Base-by-base conservation (phyloP, 148 eudicot species). In the Cornus kousa region DNA sequence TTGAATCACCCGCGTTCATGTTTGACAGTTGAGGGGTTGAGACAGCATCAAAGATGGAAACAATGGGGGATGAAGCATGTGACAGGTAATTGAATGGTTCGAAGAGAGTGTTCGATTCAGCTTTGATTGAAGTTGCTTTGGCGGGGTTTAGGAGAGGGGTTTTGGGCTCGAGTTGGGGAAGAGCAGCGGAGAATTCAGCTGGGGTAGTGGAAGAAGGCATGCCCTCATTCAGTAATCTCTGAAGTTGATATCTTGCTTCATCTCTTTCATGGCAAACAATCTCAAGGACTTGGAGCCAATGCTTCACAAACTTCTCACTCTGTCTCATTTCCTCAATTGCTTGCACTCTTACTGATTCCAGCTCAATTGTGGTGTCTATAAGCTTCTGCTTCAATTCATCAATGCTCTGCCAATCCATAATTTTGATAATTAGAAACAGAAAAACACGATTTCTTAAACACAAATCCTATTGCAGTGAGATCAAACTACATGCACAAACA, bases 371-470 rank as follows among this genome's bases (percentile, higher is more conserved):
- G 68, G 84, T 83, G 82, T 72, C 85, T 10, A 84, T 59, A 22
- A 93, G 86, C 87, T 83, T 91, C 74, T 91, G 86, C 72, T 83
- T 90, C 72, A 93, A 70, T 24, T 88, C 96, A 67, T 89, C 94
- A 5, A 74, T 64, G 33, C 71, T 82, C 96, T 91, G 90, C 71
- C 40, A 77, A 3, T 62, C 48, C 43, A 77, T 53, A 81, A 64
- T 13, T 5, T 20, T 35, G 37, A 67, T 6, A 84, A 70, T 33
- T 69, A 32, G 16, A 70, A 46, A 53, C 22, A 31, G 64, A 60
- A 22, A n/a, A 53, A 43, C 0, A 55, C 4, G 20, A 35, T 2
- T 35, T 2, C 37, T 35, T 35, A 2, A 35, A 0, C 37, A 35
- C 5, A 35, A 35, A 35, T 35, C 37, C 37, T 35, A 28, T 28